Evolutionary conservation across 2,329 filamentous ascomycete genomes (phyloP), one percentile per base, ranked within the genome.

Genomic region (Ophiocordyceps polyrhachis-furcata): DNA sequence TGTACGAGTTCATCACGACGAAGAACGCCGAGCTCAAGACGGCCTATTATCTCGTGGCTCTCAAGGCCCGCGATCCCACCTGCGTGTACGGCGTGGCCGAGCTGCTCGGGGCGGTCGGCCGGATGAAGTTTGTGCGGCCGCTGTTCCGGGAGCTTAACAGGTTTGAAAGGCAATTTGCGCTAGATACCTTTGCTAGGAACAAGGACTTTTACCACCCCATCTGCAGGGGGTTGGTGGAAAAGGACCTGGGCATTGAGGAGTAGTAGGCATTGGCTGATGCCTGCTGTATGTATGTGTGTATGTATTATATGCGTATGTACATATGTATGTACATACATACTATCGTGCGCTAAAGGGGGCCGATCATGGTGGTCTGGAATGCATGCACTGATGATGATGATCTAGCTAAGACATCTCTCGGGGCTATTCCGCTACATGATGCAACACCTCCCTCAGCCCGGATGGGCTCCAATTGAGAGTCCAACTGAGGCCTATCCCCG

Each of bases 61-160:
- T 98, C 56, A 75, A 75, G 53, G 82, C 84, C 13, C 74, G 78
- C 46, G 83, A 87, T 53, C 62, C 71, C 44, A 73, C 69, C 46
- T 74, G 82, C 35, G 85, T 89, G 55, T 58, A 75, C 48, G 79
- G 80, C 1, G 76, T 85, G 0, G 78, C 81, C 1, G 75, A 83
- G 47, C 67, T 95, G 45, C 68, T 96, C 37, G 83, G 84, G 29
- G 71, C 72, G 44, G 87, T 95, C 21, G 91, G 91, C 13, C 71
- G 91, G 46, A 96, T 98, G 91, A 96, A 96, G 73, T 96, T 89
- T 62, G 89, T 96, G 47, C 71, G 89, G 42, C 86, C 89, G 20
- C 64, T 96, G 56, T 95, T 81, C 65, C 73, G 81, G 49, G 73
- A 76, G 43, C 65, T 98, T 52, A 80, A 81, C 55, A 77, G 79